Conservation (phyloP, 208 protist genomes). For the Wallacemonas sp. region DNA sequence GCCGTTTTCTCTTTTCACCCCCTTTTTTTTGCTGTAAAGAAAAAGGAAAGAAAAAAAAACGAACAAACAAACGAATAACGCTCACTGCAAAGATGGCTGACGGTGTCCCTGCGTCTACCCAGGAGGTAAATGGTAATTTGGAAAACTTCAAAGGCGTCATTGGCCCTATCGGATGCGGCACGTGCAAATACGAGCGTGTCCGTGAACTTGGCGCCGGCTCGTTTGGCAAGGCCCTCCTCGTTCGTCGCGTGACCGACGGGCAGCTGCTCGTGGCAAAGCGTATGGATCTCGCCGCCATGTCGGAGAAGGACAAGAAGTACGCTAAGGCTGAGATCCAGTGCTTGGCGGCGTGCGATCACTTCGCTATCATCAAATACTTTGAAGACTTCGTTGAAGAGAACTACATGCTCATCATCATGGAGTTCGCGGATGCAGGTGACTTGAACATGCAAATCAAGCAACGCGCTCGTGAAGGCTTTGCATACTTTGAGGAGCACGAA, state of each 20-base stretch:
- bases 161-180: constrained; percentile 32
- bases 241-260: constrained; percentile 72
- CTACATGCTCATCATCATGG: constrained; percentile 84
- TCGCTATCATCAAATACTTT: constrained; percentile 89
- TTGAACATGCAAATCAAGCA: constrained; percentile 82
- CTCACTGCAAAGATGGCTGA: constrained; percentile 26
- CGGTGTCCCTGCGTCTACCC: constrained; percentile 30
- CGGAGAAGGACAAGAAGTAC: constrained; percentile 84
- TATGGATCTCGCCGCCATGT: constrained; percentile 86
- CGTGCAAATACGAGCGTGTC: constrained; percentile 41
- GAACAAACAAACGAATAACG: constrained; percentile 13
- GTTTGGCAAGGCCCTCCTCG: constrained; percentile 78
- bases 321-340: constrained; percentile 92
- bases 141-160: constrained; percentile 41
- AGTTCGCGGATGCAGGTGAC: constrained; percentile 86
- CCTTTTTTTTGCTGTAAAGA: too few species aligned
- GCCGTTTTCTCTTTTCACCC: background rate
- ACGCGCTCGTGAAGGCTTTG: constrained; percentile 37
- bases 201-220: constrained; percentile 83
- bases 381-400: constrained; percentile 54
- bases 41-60: too few species aligned
- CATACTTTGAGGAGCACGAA: constrained; percentile 83
- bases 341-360: constrained; percentile 86
- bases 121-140: constrained; percentile 22
- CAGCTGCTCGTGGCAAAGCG: constrained; percentile 86